Percentiles rank a stretch among this genome's conserved stretches.
These are phyloP conservation scores for Chaetothyriales sp. DNA, from an alignment of 2,329 filamentous ascomycete genomes.

Conservation along the genomic window DNA sequence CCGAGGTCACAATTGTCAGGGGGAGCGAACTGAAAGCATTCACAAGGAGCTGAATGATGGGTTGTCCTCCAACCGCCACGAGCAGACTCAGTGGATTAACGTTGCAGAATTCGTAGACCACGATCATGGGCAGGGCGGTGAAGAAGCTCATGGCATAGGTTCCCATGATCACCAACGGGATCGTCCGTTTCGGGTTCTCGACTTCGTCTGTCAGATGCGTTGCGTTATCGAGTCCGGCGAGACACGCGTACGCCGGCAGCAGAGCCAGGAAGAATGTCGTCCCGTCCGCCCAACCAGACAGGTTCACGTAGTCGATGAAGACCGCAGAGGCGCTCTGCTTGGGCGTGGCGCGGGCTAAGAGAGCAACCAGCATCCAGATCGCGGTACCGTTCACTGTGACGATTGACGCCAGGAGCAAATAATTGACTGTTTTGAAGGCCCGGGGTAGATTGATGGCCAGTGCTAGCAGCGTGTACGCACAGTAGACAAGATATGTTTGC, in stretches of 20 bases:
- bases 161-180: constrained; percentile 10
- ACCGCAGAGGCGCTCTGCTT: constrained; percentile 11
- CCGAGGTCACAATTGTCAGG: background rate
- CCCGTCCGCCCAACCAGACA: constrained; percentile 19
- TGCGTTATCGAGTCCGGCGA: constrained; percentile 9
- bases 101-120: constrained; percentile 6
- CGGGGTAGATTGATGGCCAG: constrained; percentile 5
- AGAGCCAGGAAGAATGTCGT: constrained; percentile 10
- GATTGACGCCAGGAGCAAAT: constrained; percentile 7
- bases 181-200: constrained; percentile 6
- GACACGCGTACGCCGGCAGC: background rate
- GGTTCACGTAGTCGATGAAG: constrained; percentile 12
- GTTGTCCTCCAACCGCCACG: constrained; percentile 1
- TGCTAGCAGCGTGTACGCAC: constrained; percentile 4
- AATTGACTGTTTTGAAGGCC: constrained; percentile 6
- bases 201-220: constrained; percentile 12
- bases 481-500: constrained; percentile 17
- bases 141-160: background rate
- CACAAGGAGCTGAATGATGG: constrained; percentile 4
- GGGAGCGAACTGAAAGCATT: background rate
- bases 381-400: constrained; percentile 10
- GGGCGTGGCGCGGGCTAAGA: constrained; percentile 14
- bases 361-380: constrained; percentile 17
- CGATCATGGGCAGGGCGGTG: constrained; percentile 7
- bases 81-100: constrained; percentile 4